A percentile compares a stretch with the other conserved stretches of the same genome.
These are phyloP conservation scores for Aureobasidium subglaciale DNA, from an alignment of 2,329 filamentous ascomycete genomes.

Conservation along the genomic window DNA sequence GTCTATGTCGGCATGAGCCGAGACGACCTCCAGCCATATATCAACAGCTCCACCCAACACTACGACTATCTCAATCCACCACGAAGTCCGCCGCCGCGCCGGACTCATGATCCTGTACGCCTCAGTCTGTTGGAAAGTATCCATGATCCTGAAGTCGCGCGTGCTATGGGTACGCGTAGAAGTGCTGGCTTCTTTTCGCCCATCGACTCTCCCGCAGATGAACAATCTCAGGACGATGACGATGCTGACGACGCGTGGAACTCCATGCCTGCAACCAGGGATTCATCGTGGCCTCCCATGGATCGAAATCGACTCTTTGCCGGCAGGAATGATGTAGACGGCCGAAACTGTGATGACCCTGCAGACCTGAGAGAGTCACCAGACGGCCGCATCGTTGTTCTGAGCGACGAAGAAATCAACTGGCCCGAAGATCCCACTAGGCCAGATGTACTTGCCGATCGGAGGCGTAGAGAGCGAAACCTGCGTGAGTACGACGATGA, in stretches of 20 bases:
- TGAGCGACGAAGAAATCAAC: constrained; percentile 15
- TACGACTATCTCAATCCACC: constrained; percentile 14
- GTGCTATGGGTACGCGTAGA: constrained; percentile 5
- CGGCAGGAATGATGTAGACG: neutral
- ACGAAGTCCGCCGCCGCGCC: constrained; percentile 16
- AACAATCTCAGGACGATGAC: constrained; percentile 7
- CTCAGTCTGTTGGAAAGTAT: constrained; percentile 19
- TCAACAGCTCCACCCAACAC: constrained; percentile 39
- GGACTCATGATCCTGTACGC: constrained; percentile 21
- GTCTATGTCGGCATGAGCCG: constrained; percentile 83
- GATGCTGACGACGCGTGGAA: constrained; percentile 9
- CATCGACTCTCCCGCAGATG: constrained; percentile 1
- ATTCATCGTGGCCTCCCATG: constrained; percentile 15
- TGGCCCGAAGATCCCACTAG: constrained; percentile 18
- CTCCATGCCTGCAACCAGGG: neutral
- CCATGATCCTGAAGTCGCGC: constrained; percentile 18
- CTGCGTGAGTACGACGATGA: constrained; percentile 14
- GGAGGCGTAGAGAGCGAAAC: constrained; percentile 14
- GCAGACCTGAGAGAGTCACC: neutral
- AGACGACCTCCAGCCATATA: constrained; percentile 58
- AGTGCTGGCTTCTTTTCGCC: constrained; percentile 10
- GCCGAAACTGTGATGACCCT: neutral
- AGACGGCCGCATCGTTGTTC: neutral
- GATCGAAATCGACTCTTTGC: constrained; percentile 7
- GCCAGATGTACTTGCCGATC: constrained; percentile 15